Evolutionary conservation across 202 grass and related monocot genomes (phyloP), one percentile per base, ranked within the genome.

Genomic region (Schoenoplectus triqueter): DNA sequence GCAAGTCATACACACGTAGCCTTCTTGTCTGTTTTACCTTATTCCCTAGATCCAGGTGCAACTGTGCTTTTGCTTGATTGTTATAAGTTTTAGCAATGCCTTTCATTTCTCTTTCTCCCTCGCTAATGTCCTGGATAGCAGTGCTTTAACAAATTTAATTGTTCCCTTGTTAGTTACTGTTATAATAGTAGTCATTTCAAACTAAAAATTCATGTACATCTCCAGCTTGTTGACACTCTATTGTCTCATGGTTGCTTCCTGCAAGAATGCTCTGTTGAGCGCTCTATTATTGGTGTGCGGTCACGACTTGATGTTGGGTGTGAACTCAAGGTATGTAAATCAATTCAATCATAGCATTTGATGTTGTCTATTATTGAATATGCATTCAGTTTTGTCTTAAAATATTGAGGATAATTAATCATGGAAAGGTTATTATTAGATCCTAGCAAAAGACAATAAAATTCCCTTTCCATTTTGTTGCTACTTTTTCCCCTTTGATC

Each of bases 171-270:
- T 63, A 31, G 2, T 75, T 76, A 47, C 11, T 20, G 20, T 18
- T 80, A 64, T 45, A 18, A 47, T 57, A 14, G 5, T 9, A 19
- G 19, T 57, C 31, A 47, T 67, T 66, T n/a, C 11, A 51, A 60
- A 11, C 50, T 79, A 41, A 57, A 68, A 42, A 80, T 65, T 54
- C 19, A 57, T 80, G 10, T 50, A 49, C 68, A 10, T 73, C 4
- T 31, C 0, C 86, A 97, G 94, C 79, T 93, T 42, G 82, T 72
- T 60, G 85, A 90, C 63, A 69, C 89, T 49, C 86, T 87, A 21
- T 82, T 97, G 44, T 97, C 91, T 14, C 87, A 93, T 48, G 94
- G 94, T 19, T 97, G 94, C 73, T 97, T 91, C 80, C 69, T 97
- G 82, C 69, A 75, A 5, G 87, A 97, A 73, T 97, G 91, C 63